Conservation (phyloP, 306 rosid genomes). For the Cotoneaster glaucophyllus region DNA sequence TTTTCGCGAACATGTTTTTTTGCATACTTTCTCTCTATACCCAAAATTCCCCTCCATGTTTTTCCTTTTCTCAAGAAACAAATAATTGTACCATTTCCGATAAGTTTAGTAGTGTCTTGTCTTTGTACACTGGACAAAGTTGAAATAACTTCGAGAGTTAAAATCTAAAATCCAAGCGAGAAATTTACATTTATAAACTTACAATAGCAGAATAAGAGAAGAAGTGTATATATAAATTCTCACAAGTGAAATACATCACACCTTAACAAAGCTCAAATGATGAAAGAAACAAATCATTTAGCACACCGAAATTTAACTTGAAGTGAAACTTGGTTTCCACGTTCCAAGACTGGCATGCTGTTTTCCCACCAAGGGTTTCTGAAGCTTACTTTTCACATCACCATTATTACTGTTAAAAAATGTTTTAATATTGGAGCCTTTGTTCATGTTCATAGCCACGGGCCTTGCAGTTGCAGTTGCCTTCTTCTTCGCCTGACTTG, state of each 20-base stretch:
- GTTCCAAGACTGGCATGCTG: neutral
- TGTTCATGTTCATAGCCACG: conserved; percentile 5
- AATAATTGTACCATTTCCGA: too few species aligned
- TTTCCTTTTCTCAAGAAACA: too few species aligned
- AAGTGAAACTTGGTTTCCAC: conserved; percentile 8
- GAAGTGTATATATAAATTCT: neutral
- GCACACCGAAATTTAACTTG: neutral
- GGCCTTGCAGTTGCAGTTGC: neutral
- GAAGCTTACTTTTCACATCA: neutral
- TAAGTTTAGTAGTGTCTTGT: too few species aligned
- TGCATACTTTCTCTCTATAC: too few species aligned
- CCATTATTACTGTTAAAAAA: neutral
- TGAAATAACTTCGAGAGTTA: neutral
- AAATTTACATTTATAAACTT: too few species aligned
- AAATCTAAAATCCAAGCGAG: too few species aligned
- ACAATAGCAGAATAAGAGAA: too few species aligned
- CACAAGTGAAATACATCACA: neutral
- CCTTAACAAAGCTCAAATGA: neutral
- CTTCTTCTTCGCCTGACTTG: neutral
- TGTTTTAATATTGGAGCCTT: neutral
- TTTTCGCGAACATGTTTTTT: too few species aligned
- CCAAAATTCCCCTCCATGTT: too few species aligned
- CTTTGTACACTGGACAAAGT: too few species aligned
- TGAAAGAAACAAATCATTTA: conserved; percentile 4
- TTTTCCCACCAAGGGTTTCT: neutral